Evolutionary conservation across 1,284 basidiomycete species (phyloP).

Genomic region (Pseudozyma sp.): DNA sequence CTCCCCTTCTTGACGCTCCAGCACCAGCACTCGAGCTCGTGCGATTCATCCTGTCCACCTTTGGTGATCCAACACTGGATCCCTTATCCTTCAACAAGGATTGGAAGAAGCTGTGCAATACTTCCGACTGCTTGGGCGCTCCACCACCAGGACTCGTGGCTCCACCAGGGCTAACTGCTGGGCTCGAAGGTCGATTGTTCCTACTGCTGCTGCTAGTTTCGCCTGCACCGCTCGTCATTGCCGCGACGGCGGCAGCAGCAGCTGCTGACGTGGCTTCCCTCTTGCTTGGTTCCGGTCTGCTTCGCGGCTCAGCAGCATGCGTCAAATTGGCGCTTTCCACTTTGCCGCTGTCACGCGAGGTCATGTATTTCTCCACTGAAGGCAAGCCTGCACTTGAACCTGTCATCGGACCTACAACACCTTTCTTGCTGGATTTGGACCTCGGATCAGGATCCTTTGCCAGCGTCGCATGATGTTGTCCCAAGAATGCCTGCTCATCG

Average conservation of each 20-base stretch:
- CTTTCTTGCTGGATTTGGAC: slow-evolving; percentile 41
- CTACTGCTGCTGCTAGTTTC: not conserved
- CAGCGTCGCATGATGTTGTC: slow-evolving; percentile 47
- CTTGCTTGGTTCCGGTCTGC: not conserved
- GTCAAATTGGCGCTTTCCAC: too few species aligned
- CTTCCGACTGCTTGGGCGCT: slow-evolving; percentile 60
- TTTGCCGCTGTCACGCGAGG: not conserved
- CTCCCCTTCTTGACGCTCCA: not conserved
- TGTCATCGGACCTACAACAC: slow-evolving; percentile 56
- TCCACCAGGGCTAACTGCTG: slow-evolving; percentile 18
- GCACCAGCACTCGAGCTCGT: not conserved
- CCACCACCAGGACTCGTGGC: slow-evolving; percentile 25
- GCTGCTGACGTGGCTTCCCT: slow-evolving; percentile 37
- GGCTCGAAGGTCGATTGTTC: slow-evolving; percentile 34
- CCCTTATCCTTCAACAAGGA: slow-evolving; percentile 49
- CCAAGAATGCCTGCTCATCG: slow-evolving; percentile 50
- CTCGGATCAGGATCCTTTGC: slow-evolving; percentile 42
- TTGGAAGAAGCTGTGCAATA: slow-evolving; percentile 66
- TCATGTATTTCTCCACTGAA: slow-evolving; percentile 47
- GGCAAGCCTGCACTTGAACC: slow-evolving; percentile 42
- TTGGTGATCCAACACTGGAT: slow-evolving; percentile 18
- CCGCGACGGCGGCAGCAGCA: slow-evolving; percentile 29
- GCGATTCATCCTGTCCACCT: slow-evolving; percentile 20
- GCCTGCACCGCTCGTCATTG: slow-evolving; percentile 17
- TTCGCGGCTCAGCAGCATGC: too few species aligned